These are phyloP conservation scores for Scorias spongiosa DNA, from an alignment of 2,329 filamentous ascomycete species.

Conservation along the genomic window DNA sequence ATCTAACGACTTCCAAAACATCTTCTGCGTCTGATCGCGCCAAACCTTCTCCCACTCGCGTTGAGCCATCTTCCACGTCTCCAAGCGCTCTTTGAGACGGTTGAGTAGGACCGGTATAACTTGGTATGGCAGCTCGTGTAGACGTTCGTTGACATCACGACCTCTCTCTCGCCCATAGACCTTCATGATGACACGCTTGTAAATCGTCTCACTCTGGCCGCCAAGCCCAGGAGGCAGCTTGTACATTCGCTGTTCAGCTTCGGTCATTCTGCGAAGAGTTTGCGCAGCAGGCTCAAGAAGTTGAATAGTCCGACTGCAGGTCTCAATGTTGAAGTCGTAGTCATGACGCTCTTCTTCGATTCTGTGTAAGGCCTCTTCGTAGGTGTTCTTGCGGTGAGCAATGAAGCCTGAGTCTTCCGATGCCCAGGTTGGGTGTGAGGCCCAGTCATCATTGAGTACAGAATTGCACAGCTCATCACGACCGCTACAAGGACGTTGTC, in stretches of 20 bases:
- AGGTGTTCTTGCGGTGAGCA: constrained; percentile 90
- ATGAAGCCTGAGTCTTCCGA: constrained; percentile 97
- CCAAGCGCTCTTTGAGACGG: constrained; percentile 85
- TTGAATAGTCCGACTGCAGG: constrained; percentile 86
- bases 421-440: constrained; percentile 95
- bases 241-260: constrained; percentile 54
- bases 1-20: constrained; percentile 91
- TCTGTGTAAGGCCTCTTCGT: constrained; percentile 82
- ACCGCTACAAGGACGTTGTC: constrained; percentile 80
- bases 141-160: constrained; percentile 68
- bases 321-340: constrained; percentile 97
- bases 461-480: constrained; percentile 87
- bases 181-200: constrained; percentile 94
- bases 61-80: constrained; percentile 93
- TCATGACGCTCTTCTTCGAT: constrained; percentile 98
- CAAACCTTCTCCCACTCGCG: constrained; percentile 99
- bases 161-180: constrained; percentile 80
- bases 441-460: constrained; percentile 95
- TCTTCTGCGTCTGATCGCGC: constrained; percentile 86
- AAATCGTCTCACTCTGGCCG: constrained; percentile 89
- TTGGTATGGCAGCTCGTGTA: constrained; percentile 69
- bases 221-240: constrained; percentile 70
- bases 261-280: constrained; percentile 65
- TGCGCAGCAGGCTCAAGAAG: constrained; percentile 88
- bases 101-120: constrained; percentile 81